Conservation (phyloP, 2,329 filamentous ascomycete genomes). For the Talaromyces amestolkiae region DNA sequence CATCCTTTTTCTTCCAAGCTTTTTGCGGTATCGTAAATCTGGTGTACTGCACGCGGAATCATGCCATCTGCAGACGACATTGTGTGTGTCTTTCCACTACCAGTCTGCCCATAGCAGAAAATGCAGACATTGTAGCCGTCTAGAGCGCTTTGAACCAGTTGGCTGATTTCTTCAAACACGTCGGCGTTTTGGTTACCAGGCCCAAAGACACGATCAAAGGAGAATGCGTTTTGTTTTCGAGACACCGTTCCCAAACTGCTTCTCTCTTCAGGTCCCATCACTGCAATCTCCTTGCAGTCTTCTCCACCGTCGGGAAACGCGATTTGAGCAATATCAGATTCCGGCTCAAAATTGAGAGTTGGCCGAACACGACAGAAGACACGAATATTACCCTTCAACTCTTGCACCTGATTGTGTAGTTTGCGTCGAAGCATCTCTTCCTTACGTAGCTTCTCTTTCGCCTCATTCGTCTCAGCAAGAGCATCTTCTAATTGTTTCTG, state of each 20-base stretch:
- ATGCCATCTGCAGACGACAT: conserved; percentile 92
- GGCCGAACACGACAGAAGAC: conserved; percentile 97
- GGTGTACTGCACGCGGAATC: conserved; percentile 87
- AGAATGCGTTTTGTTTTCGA: conserved; percentile 78
- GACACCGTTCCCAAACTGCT: conserved; percentile 74
- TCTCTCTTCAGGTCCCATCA: conserved; percentile 79
- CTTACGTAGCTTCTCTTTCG: conserved; percentile 78
- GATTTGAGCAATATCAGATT: conserved; percentile 68
- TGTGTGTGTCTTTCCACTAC: conserved; percentile 92
- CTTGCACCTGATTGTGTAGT: conserved; percentile 95
- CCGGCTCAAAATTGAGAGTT: conserved; percentile 56
- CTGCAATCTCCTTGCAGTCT: conserved; percentile 80
- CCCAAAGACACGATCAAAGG: conserved; percentile 89
- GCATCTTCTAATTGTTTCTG: conserved; percentile 78
- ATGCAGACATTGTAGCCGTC: conserved; percentile 99
- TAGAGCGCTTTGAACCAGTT: conserved; percentile 91
- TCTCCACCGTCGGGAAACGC: conserved; percentile 74
- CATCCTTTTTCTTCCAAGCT: conserved; percentile 86
- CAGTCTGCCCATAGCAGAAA: conserved; percentile 97
- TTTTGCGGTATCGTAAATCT: conserved; percentile 88
- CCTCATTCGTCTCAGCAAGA: conserved; percentile 63
- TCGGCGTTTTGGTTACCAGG: conserved; percentile 75
- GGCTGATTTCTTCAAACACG: conserved; percentile 93
- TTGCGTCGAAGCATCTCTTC: conserved; percentile 89
- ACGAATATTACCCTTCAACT: conserved; percentile 95